Percentiles rank a stretch among this genome's conserved stretches.
Evolutionary conservation across 148 eudicot genomes (phyloP).

Genomic region (Vaccinium vitisidaea): DNA sequence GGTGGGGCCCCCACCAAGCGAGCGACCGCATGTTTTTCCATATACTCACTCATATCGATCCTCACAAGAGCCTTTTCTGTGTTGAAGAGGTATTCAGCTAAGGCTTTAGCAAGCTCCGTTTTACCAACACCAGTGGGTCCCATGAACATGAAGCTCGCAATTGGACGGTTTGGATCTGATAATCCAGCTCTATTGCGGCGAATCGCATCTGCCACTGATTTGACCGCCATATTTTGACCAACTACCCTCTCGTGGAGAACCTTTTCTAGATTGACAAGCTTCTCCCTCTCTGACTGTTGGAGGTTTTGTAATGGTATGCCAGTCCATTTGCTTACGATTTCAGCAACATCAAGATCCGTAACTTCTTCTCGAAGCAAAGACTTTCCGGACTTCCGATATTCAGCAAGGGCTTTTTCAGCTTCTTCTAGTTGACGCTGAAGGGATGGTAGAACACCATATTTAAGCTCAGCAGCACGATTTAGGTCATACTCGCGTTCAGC

Average conservation of each 20-base stretch:
- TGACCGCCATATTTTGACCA: slow-evolving; percentile 35
- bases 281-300: slow-evolving; percentile 33
- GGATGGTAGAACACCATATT: slow-evolving; percentile 27
- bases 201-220: slow-evolving; percentile 33
- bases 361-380: slow-evolving; percentile 33
- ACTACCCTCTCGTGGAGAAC: slow-evolving; percentile 33
- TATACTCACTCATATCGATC: slow-evolving; percentile 35
- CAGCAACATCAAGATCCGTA: slow-evolving; percentile 34
- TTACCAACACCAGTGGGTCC: slow-evolving; percentile 38
- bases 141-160: slow-evolving; percentile 38
- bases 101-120: slow-evolving; percentile 32
- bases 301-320: slow-evolving; percentile 30
- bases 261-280: slow-evolving; percentile 23
- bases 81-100: slow-evolving; percentile 30
- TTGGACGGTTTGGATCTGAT: slow-evolving; percentile 32
- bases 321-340: slow-evolving; percentile 38
- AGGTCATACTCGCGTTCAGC: slow-evolving; percentile 35
- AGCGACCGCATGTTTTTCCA: slow-evolving; percentile 34
- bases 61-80: slow-evolving; percentile 35
- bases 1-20: slow-evolving; percentile 37
- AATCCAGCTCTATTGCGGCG: slow-evolving; percentile 32
- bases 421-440: slow-evolving; percentile 31
- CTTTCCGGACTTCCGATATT: slow-evolving; percentile 25
- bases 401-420: slow-evolving; percentile 30
- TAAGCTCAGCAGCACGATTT: slow-evolving; percentile 35